Conservation (phyloP, 2,329 filamentous ascomycete genomes). For the Penicillium palitans region DNA sequence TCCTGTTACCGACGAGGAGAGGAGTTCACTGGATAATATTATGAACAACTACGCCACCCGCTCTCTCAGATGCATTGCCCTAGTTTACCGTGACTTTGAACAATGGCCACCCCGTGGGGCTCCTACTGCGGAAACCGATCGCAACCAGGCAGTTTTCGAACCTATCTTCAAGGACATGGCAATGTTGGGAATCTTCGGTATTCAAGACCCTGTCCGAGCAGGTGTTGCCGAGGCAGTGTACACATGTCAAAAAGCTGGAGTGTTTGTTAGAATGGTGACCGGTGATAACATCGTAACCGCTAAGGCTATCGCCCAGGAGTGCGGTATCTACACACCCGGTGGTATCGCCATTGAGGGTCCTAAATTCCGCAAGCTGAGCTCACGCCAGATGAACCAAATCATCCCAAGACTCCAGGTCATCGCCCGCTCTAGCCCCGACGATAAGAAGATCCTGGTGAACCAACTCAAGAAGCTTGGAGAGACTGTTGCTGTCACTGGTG, state of each 20-base stretch:
- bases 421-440: constrained; percentile 72
- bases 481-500: constrained; percentile 78
- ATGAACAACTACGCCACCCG: constrained; percentile 77
- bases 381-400: constrained; percentile 64
- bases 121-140: constrained; percentile 57
- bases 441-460: constrained; percentile 72
- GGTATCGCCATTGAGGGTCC: constrained; percentile 77
- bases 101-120: constrained; percentile 74
- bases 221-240: constrained; percentile 73
- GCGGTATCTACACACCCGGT: constrained; percentile 68
- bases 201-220: constrained; percentile 75
- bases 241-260: constrained; percentile 72
- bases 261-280: constrained; percentile 81
- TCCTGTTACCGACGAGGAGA: constrained; percentile 58
- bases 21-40: constrained; percentile 60
- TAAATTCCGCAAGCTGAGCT: constrained; percentile 70
- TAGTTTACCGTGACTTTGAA: constrained; percentile 81
- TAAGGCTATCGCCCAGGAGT: constrained; percentile 75
- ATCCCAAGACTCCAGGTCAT: constrained; percentile 71
- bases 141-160: constrained; percentile 64
- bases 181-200: constrained; percentile 71
- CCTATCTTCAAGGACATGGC: constrained; percentile 67
- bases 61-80: constrained; percentile 80
- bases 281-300: constrained; percentile 80
- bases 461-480: constrained; percentile 71